These are phyloP conservation scores for Actinomucor elegans DNA, from an alignment of 371 early-diverging fungal genomes.

Conservation along the genomic window DNA sequence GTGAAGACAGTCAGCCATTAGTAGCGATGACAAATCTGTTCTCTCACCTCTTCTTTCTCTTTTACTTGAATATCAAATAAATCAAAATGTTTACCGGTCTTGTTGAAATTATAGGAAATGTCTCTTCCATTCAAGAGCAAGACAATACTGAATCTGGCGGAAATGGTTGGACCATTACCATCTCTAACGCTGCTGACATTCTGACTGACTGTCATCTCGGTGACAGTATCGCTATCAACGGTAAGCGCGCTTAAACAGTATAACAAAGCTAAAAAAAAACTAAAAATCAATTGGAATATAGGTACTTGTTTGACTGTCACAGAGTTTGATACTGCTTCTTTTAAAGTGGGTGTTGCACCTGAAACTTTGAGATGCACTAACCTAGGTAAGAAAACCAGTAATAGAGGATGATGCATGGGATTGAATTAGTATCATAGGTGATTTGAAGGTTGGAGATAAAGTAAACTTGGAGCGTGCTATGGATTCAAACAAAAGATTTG, in stretches of 20 bases:
- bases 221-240: conserved; percentile 94
- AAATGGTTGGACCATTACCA: conserved; percentile 81
- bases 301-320: conserved; percentile 96
- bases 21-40: conserved; percentile 6
- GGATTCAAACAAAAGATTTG: conserved; percentile 83
- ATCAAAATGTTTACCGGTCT: conserved; percentile 93
- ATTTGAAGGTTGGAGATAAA: conserved; percentile 71
- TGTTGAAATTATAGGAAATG: conserved; percentile 87
- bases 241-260: too few species aligned
- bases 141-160: conserved; percentile 82
- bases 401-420: neutral
- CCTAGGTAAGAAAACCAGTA: conserved; percentile 57
- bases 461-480: conserved; percentile 96
- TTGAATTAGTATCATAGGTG: conserved; percentile 43
- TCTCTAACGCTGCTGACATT: conserved; percentile 70
- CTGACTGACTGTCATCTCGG: conserved; percentile 88
- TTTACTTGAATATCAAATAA: neutral
- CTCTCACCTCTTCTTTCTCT: neutral
- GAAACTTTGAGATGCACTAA: conserved; percentile 92
- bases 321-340: conserved; percentile 75
- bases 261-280: neutral
- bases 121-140: conserved; percentile 60
- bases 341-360: conserved; percentile 92
- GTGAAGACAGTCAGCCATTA: too few species aligned
- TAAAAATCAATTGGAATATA: conserved; percentile 20